Base-by-base conservation (phyloP, 2,329 filamentous ascomycete genomes). In the Stemphylium vesicarium region DNA sequence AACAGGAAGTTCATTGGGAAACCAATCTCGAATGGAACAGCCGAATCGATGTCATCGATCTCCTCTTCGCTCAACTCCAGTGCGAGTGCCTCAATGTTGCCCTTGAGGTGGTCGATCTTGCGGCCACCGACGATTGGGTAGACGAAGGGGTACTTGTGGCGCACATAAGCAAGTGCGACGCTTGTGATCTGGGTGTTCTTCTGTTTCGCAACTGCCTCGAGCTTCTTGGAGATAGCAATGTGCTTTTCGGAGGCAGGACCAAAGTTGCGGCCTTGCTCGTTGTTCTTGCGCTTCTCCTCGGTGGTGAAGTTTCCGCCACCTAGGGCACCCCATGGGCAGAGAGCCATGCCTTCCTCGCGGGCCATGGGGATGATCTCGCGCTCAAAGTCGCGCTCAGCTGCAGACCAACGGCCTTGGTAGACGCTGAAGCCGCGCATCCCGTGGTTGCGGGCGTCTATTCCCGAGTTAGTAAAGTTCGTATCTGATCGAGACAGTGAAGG, bases 61-160 rank as follows among this genome's bases (percentile, higher is more conserved):
- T 88, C 82, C 7, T 83, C 78, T 0, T 80, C 74, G 0, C 78
- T 79, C 44, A 88, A 71, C 20, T 69, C 62, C 31, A 88, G 67
- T 4, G 68, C 76, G 50, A 88, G 64, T 0, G 83, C 84, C 63
- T 82, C 76, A 53, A 88, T 84, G 64, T 86, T 87, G 13, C 78
- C 83, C 83, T 86, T 84, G 44, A 93, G 76, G 69, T 92, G 89
- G 38, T 88, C 85, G 8, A 90, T 72, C 64, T 87, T 92, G n/a
- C 89, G 81, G 0, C 88, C 87, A 6, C 90, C 89, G 8, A 92
- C 80, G 31, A 93, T 86, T 0, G 90, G 90, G 66, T 90, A 91
- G 10, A 92, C 88, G 59, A 89, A 87, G 0, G 88, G 85, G 0
- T 85, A 79, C 76, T 92, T 92, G 64, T 84, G 81, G 79, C 89